These are phyloP conservation scores for Paramecium sexaurelia DNA, from an alignment of 73 alveolate genomes.

Conservation along the genomic window DNA sequence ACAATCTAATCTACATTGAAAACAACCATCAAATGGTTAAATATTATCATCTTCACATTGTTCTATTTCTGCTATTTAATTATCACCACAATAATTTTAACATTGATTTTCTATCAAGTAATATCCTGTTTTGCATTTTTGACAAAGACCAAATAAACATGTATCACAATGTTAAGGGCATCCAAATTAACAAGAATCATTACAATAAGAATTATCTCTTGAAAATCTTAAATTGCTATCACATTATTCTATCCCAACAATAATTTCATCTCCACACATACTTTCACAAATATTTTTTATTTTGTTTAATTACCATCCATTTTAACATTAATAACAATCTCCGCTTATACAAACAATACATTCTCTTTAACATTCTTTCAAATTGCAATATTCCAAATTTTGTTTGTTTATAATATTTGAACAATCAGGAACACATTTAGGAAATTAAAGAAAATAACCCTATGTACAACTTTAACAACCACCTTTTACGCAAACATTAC, in stretches of 20 bases:
- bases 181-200: neutral
- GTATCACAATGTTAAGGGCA: neutral
- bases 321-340: neutral
- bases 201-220: neutral
- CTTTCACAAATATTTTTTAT: neutral
- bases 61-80: neutral
- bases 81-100: conserved; percentile 26
- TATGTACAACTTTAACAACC: neutral
- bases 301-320: neutral
- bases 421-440: neutral
- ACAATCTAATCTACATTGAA: neutral
- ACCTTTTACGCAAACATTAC: neutral
- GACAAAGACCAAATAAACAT: neutral
- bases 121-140: neutral
- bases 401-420: neutral
- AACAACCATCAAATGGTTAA: conserved; percentile 51
- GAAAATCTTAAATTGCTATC: neutral
- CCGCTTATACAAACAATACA: neutral
- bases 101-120: neutral
- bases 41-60: conserved; percentile 50
- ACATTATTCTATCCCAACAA: neutral
- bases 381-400: neutral
- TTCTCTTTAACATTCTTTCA: neutral
- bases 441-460: neutral
- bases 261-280: neutral